Evolutionary conservation across 768 basidiomycete species (phyloP), one percentile per base, ranked within the genome.

Genomic region (Lactarius quietus): DNA sequence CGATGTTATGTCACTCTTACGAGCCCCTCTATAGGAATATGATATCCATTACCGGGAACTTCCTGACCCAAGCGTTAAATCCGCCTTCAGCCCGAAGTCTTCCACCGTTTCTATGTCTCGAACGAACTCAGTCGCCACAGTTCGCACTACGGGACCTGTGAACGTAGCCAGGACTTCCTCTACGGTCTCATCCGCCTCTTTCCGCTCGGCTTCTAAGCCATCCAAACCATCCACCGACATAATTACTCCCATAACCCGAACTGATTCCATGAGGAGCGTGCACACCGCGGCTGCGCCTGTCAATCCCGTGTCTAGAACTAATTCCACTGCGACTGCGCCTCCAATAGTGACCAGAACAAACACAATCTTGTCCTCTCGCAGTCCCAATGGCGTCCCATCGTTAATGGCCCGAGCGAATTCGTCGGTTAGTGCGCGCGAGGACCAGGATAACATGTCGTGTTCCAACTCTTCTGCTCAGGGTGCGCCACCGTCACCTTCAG

Each of bases 41-140:
- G 69, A 70, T 35, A 70, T 69, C 18, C 68, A 64, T 33, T 60
- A 55, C 51, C 38, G 61, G 41, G 62, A 63, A n/a, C 55, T 64
- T 31, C 63, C 29, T n/a, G 63, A 48, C 1, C 66, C 66, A 33
- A 67, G 63, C 35, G 15, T 65, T 6, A 67, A 39, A 55, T 66
- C 65, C 20, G 55, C 39, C 15, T 48, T 38, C 8, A 66, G 65
- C 56, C 62, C 65, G 18, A 64, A 53, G 51, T 54, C 62, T 17
- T 18, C 63, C 28, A 38, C 63, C 15, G 57, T 64, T 41, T 65
- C 66, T 4, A 35, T 65, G 59, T 56, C 53, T n/a, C 65, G 66
- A 55, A 39, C 66, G 0, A 31, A 55, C 29, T 67, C 66, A 2
- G 38, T 26, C 5, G 58, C 63, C 15, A 65, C 66, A 10, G 57